phyloP scores from a whole-genome alignment of 805 yeast genomes.

The Myxozyma melibiosi region DNA sequence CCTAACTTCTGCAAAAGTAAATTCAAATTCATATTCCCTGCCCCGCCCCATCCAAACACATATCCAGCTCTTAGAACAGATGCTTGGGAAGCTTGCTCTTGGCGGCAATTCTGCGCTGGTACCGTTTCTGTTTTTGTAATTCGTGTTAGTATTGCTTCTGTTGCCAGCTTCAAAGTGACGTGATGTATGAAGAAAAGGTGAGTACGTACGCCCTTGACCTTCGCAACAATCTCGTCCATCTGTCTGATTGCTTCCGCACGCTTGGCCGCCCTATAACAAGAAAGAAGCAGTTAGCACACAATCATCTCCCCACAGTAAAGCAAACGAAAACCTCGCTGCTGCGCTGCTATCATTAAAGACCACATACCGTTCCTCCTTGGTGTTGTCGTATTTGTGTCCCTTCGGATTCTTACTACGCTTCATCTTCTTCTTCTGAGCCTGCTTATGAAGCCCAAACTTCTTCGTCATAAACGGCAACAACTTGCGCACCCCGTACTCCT shows the following conservation, averaged over 20 bases:
- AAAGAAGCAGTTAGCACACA: too few species aligned
- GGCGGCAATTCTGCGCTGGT: constrained; percentile 9
- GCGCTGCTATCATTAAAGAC: too few species aligned
- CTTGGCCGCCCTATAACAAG: constrained; percentile 14
- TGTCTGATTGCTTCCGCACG: constrained; percentile 22
- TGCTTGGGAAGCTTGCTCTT: constrained; percentile 20
- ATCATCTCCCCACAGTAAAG: too few species aligned
- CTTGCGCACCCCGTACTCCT: constrained; percentile 67
- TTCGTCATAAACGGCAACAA: constrained; percentile 64
- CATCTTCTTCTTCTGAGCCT: constrained; percentile 21
- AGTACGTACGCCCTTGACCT: constrained; percentile 26
- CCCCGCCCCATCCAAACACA: not conserved
- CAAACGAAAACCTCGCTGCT: too few species aligned
- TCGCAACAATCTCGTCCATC: constrained; percentile 21
- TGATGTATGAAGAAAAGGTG: not conserved
- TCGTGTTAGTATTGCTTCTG: not conserved
- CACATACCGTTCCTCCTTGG: constrained; percentile 12
- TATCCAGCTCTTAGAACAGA: constrained; percentile 9
- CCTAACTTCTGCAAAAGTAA: not conserved
- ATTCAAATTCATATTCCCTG: not conserved
- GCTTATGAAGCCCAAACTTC: constrained; percentile 28
- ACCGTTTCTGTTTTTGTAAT: constrained; percentile 11
- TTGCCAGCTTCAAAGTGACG: not conserved
- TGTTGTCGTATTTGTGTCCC: constrained; percentile 19
- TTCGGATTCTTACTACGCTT: constrained; percentile 23